These are phyloP conservation scores for Phytopythium delawarense DNA, from an alignment of 352 stramenopile genomes.

Conservation along the genomic window DNA sequence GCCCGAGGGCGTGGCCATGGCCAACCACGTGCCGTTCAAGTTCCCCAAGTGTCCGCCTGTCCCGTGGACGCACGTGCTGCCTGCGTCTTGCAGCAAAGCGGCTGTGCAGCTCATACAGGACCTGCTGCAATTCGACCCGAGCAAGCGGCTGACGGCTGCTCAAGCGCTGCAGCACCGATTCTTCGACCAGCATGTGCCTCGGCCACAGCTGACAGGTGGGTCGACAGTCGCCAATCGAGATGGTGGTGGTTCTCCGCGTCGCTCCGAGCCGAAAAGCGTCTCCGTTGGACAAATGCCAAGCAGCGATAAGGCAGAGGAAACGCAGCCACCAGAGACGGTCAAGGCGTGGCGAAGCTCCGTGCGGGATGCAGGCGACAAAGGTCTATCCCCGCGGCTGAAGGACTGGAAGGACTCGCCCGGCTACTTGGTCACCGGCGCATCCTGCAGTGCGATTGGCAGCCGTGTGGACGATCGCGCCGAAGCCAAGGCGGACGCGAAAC, in stretches of 20 bases:
- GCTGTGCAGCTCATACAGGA: constrained; percentile 85
- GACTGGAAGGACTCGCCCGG: constrained; percentile 3
- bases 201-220: constrained; percentile 28
- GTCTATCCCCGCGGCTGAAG: background rate
- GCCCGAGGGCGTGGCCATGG: constrained; percentile 87
- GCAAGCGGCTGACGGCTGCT: constrained; percentile 75
- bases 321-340: constrained; percentile 11
- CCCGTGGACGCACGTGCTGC: constrained; percentile 62
- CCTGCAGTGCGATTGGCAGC: background rate
- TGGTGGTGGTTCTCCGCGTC: constrained; percentile 14
- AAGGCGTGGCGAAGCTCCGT: background rate
- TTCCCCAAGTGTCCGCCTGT: constrained; percentile 88
- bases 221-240: background rate
- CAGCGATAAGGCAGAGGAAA: constrained; percentile 20
- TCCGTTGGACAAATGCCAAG: background rate
- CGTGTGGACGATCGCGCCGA: background rate
- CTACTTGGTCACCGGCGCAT: background rate
- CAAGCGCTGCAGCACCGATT: constrained; percentile 94
- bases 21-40: constrained; percentile 89
- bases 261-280: constrained; percentile 11
- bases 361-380: constrained; percentile 7
- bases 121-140: constrained; percentile 91
- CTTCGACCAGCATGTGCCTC: constrained; percentile 69
- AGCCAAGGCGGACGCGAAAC: constrained; percentile 3
- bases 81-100: constrained; percentile 55